Base-by-base conservation (phyloP, 257 asterid species). In the Nicotiana tomentosiformis region DNA sequence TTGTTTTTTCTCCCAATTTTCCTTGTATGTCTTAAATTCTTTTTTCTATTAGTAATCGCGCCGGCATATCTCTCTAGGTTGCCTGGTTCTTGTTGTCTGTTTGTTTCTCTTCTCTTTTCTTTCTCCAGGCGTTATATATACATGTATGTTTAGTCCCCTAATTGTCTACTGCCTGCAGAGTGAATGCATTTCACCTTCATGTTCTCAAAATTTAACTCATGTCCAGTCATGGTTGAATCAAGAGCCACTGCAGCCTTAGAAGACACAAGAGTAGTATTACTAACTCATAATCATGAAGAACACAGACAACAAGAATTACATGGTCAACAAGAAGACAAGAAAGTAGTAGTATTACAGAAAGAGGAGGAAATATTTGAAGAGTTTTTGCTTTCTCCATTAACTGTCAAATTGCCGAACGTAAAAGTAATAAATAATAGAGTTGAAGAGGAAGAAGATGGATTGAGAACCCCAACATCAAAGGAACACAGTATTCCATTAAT, bases 401-500 rank as follows among this genome's bases (percentile, higher is more conserved):
- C 3, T 43, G 51, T 43, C 4, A 43, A 43, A 43, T 43, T 43
- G 51, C 12, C 51, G 51, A 43, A 43, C 51, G 51, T 43, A 43
- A 12, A 9, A 43, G 51, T 43, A 43, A 43, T 8, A 43, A 43
- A 9, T 43, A 30, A 37, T 2, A 66, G 18, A 8, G 88, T 51
- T 10, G 85, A 81, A 5, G 81, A 80, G 16, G 89, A 78, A 4
- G 83, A 43, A 35, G 87, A 66, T 0, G 85, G 83, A 81, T 89
- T 90, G 85, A 86, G 60, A 32, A 91, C 97, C 37, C 97, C 98
- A 29, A 90, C 82, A 51, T 84, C 90, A 60, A 80, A n/a, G 69
- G 94, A 88, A 35, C 82, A 78, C 2, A 78, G 65, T 23, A 70
- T 66, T 37, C 82, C 82, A 43, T 43, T 43, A 32, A 77, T 6